Base-by-base conservation (phyloP, 495 filamentous ascomycete species). In the Aspergillus panamensis region DNA sequence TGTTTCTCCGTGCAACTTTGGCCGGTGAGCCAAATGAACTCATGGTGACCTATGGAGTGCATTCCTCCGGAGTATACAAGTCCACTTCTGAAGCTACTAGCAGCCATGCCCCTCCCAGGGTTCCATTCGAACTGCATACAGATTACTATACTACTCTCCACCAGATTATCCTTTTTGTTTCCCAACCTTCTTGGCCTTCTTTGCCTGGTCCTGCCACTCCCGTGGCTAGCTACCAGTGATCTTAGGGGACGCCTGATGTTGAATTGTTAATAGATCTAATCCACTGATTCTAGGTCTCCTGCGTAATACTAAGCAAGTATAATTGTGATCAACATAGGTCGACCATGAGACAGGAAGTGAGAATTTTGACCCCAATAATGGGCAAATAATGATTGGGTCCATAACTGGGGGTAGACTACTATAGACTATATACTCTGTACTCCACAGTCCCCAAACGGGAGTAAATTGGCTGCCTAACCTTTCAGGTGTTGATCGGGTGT, bases 241-340 rank as follows among this genome's bases (percentile, higher is more conserved):
- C 25, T 25, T 25, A 5, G 25, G 5, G 25, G n/a, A n/a, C n/a
- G n/a, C n/a, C n/a, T n/a, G n/a, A n/a, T n/a, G 25, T 25, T 25
- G 25, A 5, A 25, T 2, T n/a, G n/a, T n/a, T n/a, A 5, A 25
- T 25, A 2, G 5, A 25, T 5, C 25, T 5, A 25, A 25, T 86
- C 83, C 5, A 63, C 64, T 3, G 78, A 73, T 6, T 77, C 75
- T 2, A 95, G 70, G 50, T 80, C 76, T 1, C 80, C 84, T n/a
- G 84, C 86, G 86, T 88, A 94, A 61, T 91, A 80, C 32, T 85
- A 87, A 51, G 82, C 90, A 14, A 92, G 78, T 0, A 85, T 78
- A 3, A 96, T 25, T 25, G 25, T 25, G 25, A 5, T 25, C 25
- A 25, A 25, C 25, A 5, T 5, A 25, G 2, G 25, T 25, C 25